These are phyloP conservation scores for Ampelomyces quisqualis DNA, from an alignment of 2,329 filamentous ascomycete genomes.

Conservation along the genomic window DNA sequence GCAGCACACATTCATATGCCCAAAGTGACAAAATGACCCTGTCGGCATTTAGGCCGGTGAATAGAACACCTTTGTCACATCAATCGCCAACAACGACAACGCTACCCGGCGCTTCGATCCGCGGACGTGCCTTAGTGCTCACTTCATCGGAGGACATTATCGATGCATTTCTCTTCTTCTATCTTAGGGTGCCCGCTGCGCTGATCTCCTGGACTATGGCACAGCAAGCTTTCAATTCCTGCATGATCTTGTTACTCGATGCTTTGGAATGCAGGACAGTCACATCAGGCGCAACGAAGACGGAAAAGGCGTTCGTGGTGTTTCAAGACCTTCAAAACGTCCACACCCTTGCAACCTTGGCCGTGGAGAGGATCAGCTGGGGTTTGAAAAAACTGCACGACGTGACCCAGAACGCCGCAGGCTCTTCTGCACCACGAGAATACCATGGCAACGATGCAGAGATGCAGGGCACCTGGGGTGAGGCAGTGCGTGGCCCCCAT, in stretches of 20 bases:
- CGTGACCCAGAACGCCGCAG: constrained; percentile 11
- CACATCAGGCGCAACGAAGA: constrained; percentile 26
- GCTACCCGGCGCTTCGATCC: constrained; percentile 24
- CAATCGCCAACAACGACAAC: constrained; percentile 18
- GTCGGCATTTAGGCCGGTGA: constrained; percentile 17
- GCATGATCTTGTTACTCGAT: constrained; percentile 52
- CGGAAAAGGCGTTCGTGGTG: constrained; percentile 46
- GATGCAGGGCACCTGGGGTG: constrained; percentile 14
- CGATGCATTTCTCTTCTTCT: constrained; percentile 51
- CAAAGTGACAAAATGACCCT: constrained; percentile 1
- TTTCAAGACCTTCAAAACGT: constrained; percentile 49
- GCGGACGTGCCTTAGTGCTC: constrained; percentile 47
- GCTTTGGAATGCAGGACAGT: constrained; percentile 47
- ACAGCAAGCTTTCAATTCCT: constrained; percentile 54
- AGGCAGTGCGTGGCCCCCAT: constrained; percentile 12
- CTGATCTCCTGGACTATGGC: constrained; percentile 52
- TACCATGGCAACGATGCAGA: constrained; percentile 6
- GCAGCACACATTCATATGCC: background rate
- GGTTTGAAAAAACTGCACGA: constrained; percentile 25
- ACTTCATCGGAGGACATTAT: constrained; percentile 47
- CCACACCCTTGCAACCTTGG: constrained; percentile 50
- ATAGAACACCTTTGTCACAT: constrained; percentile 12
- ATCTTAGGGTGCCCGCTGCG: constrained; percentile 46
- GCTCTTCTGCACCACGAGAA: constrained; percentile 7
- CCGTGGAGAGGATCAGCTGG: constrained; percentile 45